Percentiles rank a stretch among this genome's conserved stretches.
phyloP scores from a whole-genome alignment of 345 rosid genomes.

The Pistacia integerrima region DNA sequence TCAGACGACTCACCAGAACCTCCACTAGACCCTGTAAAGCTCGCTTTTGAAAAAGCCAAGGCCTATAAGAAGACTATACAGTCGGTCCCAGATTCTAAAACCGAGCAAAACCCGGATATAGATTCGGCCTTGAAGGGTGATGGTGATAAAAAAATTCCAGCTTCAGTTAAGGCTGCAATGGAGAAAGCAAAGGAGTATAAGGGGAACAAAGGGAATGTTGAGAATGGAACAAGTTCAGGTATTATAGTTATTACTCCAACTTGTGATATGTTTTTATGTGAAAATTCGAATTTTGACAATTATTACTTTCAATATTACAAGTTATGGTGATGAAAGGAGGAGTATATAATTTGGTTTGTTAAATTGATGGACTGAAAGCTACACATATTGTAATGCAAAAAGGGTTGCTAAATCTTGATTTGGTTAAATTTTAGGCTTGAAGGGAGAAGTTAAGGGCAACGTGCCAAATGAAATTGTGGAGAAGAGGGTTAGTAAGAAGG shows the following conservation, averaged over 20 bases:
- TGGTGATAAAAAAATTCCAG: slow-evolving; percentile 27
- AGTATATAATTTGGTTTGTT: too few species aligned
- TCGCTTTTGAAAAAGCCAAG: slow-evolving; percentile 71
- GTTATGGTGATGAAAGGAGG: too few species aligned
- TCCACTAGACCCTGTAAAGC: slow-evolving; percentile 54
- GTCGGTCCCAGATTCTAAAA: slow-evolving; percentile 15
- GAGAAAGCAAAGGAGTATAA: slow-evolving; percentile 46
- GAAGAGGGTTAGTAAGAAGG: slow-evolving; percentile 34
- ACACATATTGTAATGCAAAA: not conserved
- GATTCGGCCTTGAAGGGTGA: slow-evolving; percentile 7
- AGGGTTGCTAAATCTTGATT: slow-evolving; percentile 20
- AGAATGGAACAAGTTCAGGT: slow-evolving; percentile 36
- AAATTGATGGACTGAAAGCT: not conserved
- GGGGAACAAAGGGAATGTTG: slow-evolving; percentile 33
- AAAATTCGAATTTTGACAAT: too few species aligned
- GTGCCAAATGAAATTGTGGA: slow-evolving; percentile 27
- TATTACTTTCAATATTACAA: too few species aligned
- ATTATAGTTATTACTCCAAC: not conserved
- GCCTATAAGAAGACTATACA: slow-evolving; percentile 42
- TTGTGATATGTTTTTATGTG: not conserved
- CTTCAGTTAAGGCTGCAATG: slow-evolving; percentile 42
- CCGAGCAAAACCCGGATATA: slow-evolving; percentile 20
- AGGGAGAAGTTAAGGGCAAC: slow-evolving; percentile 31
- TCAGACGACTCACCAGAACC: slow-evolving; percentile 24
- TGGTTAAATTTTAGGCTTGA: slow-evolving; percentile 39